Conservation (phyloP, 2,329 filamentous ascomycete species). For the Aspergillus sp. region DNA sequence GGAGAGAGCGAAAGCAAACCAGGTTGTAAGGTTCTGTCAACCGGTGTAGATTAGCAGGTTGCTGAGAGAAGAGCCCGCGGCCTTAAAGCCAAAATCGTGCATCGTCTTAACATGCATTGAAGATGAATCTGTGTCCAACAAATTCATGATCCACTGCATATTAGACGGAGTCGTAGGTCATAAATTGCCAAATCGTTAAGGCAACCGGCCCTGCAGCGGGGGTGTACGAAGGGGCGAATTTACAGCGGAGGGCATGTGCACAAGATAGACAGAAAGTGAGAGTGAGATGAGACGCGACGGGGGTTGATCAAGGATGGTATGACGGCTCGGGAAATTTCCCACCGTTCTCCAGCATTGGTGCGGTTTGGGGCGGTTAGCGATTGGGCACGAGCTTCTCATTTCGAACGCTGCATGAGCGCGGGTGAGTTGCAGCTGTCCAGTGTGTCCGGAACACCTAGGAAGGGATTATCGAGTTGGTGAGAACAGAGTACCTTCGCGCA, state of each 20-base stretch:
- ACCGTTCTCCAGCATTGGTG: slow-evolving; percentile 11
- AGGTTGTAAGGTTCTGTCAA: neutral
- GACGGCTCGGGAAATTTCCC: slow-evolving; percentile 13
- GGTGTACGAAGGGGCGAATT: slow-evolving; percentile 10
- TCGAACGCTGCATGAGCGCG: slow-evolving; percentile 10
- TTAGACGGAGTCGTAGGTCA: slow-evolving; percentile 11
- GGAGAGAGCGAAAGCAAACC: neutral
- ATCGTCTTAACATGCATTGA: slow-evolving; percentile 1
- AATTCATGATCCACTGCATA: slow-evolving; percentile 5
- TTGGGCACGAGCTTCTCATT: slow-evolving; percentile 18
- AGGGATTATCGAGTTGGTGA: neutral
- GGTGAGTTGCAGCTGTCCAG: slow-evolving; percentile 7
- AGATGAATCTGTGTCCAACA: slow-evolving; percentile 8
- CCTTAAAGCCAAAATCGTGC: slow-evolving; percentile 4
- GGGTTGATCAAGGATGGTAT: slow-evolving; percentile 11
- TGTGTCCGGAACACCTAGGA: neutral
- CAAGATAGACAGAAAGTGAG: slow-evolving; percentile 11
- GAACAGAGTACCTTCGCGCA: neutral
- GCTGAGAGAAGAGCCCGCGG: neutral
- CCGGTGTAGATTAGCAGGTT: neutral
- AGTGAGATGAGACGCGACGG: slow-evolving; percentile 6
- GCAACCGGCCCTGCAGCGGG: slow-evolving; percentile 12
- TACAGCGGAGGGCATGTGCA: slow-evolving; percentile 9
- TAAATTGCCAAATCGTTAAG: slow-evolving; percentile 7
- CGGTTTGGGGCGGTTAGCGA: slow-evolving; percentile 20